Percentiles rank a stretch among this genome's conserved stretches.
Evolutionary conservation across 2,329 filamentous ascomycete genomes (phyloP).

Genomic region (Nemania diffusa): DNA sequence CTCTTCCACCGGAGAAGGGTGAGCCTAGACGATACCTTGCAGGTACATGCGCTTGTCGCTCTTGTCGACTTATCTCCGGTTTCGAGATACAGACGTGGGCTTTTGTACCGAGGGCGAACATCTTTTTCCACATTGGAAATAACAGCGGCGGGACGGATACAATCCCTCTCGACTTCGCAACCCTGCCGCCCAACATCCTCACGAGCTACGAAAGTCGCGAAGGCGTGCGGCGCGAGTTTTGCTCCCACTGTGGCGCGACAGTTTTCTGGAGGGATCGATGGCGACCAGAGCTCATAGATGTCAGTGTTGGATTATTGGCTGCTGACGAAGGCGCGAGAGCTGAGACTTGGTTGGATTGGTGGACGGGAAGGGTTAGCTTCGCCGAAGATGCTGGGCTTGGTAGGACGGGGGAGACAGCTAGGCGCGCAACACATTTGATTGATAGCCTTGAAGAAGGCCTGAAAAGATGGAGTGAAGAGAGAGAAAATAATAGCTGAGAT

Average conservation of each 20-base stretch:
- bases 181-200: constrained; percentile 57
- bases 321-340: constrained; percentile 63
- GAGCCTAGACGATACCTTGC: constrained; percentile 59
- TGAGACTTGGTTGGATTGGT: constrained; percentile 72
- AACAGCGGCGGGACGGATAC: background rate
- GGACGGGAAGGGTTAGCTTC: constrained; percentile 67
- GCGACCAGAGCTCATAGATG: constrained; percentile 67
- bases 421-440: constrained; percentile 47
- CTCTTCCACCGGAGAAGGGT: constrained; percentile 49
- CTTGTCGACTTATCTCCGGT: constrained; percentile 69
- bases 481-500: background rate
- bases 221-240: constrained; percentile 69
- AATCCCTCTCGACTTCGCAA: constrained; percentile 51
- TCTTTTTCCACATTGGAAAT: constrained; percentile 55
- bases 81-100: constrained; percentile 74
- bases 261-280: constrained; percentile 69
- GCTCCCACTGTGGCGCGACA: constrained; percentile 69
- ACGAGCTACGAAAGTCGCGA: constrained; percentile 63
- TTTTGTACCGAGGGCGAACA: constrained; percentile 70
- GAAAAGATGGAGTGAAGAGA: constrained; percentile 16
- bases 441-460: constrained; percentile 41
- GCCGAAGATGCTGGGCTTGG: constrained; percentile 59
- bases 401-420: constrained; percentile 45
- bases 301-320: constrained; percentile 69
- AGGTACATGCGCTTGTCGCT: constrained; percentile 69